Conservation (phyloP, 2,329 filamentous ascomycete genomes). For the Alternaria sp. region DNA sequence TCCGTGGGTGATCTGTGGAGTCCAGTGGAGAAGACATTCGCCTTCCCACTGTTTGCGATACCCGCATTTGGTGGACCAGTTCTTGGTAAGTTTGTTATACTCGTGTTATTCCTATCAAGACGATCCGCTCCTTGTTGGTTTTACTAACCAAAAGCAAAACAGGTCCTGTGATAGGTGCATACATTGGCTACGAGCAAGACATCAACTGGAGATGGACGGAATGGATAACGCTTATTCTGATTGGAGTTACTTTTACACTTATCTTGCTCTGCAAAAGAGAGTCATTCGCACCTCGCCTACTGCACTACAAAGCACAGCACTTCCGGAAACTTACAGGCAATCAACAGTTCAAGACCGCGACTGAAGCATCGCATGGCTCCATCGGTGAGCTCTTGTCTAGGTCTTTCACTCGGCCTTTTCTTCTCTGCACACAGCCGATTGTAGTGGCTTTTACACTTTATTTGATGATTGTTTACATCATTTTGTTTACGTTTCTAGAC, state of each 20-base stretch:
- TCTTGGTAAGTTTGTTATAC: slow-evolving; percentile 14
- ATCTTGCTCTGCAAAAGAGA: slow-evolving; percentile 29
- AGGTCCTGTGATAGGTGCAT: slow-evolving; percentile 57
- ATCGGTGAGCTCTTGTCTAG: slow-evolving; percentile 39
- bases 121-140: neutral
- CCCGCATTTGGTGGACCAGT: slow-evolving; percentile 24
- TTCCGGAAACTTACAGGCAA: slow-evolving; percentile 47
- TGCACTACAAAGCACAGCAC: slow-evolving; percentile 48
- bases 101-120: neutral
- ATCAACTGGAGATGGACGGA: slow-evolving; percentile 39
- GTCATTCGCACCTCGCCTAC: slow-evolving; percentile 30
- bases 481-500: slow-evolving; percentile 63
- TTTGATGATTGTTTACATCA: slow-evolving; percentile 62
- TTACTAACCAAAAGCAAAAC: neutral
- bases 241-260: slow-evolving; percentile 20
- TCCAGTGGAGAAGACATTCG: slow-evolving; percentile 33
- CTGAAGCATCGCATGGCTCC: slow-evolving; percentile 55
- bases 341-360: slow-evolving; percentile 55
- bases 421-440: slow-evolving; percentile 55
- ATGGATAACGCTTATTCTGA: slow-evolving; percentile 38
- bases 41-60: slow-evolving; percentile 37
- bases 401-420: slow-evolving; percentile 54
- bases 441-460: slow-evolving; percentile 61
- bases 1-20: slow-evolving; percentile 31
- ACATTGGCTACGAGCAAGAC: slow-evolving; percentile 26